These are phyloP conservation scores for Monosporascus sp. DNA, from an alignment of 2,329 filamentous ascomycete species.

Conservation along the genomic window DNA sequence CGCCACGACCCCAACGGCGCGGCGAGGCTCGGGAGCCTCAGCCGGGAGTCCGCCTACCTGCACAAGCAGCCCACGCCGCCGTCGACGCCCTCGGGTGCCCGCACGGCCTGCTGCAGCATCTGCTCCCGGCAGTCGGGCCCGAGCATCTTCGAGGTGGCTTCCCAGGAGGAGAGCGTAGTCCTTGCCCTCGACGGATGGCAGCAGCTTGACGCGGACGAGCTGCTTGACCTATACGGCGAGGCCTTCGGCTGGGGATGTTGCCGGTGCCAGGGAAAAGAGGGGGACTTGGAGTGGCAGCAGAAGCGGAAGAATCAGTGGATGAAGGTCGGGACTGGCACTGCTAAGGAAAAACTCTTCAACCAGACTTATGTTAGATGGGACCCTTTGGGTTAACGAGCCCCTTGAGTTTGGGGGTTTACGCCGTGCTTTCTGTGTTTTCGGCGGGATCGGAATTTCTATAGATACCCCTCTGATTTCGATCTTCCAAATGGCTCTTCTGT, in stretches of 20 bases:
- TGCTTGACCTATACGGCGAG: slow-evolving; percentile 13
- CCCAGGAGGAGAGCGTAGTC: slow-evolving; percentile 16
- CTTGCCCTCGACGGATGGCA: slow-evolving; percentile 12
- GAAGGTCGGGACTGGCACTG: slow-evolving; percentile 6
- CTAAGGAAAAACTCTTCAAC: slow-evolving; percentile 7
- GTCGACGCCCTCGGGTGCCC: not conserved
- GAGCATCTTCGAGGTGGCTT: slow-evolving; percentile 14
- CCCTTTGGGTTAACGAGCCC: slow-evolving; percentile 6
- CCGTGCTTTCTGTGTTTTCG: no score
- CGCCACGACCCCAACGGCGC: slow-evolving; percentile 7
- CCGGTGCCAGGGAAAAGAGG: slow-evolving; percentile 8
- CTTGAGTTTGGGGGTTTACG: no score
- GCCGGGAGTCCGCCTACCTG: slow-evolving; percentile 10
- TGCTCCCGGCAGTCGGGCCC: slow-evolving; percentile 12
- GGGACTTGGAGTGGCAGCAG: slow-evolving; percentile 12
- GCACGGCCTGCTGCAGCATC: slow-evolving; percentile 11
- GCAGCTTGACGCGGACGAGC: slow-evolving; percentile 8
- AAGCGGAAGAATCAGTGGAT: slow-evolving; percentile 15
- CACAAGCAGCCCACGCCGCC: slow-evolving; percentile 10
- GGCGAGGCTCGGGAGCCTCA: slow-evolving; percentile 8
- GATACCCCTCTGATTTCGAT: no score
- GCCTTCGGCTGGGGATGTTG: slow-evolving; percentile 16
- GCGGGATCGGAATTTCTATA: no score
- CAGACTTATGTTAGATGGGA: slow-evolving; percentile 8
- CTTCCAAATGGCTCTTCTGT: no score